These are phyloP conservation scores for Aphanomyces astaci DNA, from an alignment of 352 stramenopile species.

Conservation along the genomic window DNA sequence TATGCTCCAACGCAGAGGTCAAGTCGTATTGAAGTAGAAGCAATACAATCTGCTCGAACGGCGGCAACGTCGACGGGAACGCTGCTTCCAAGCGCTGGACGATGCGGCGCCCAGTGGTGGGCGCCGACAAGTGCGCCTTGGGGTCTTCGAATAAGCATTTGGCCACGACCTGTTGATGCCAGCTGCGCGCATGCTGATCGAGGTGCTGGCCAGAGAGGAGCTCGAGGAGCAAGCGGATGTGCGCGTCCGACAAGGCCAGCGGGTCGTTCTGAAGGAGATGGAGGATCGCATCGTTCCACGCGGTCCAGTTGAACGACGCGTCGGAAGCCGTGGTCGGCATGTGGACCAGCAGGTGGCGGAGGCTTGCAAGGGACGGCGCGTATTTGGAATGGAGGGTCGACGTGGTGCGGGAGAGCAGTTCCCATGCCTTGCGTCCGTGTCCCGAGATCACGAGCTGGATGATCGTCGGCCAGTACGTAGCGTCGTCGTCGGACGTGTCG, in stretches of 20 bases:
- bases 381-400: constrained; percentile 42
- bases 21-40: constrained; percentile 73
- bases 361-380: constrained; percentile 43
- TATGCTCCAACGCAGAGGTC: constrained; percentile 51
- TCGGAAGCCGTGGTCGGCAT: constrained; percentile 38
- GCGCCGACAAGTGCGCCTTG: constrained; percentile 30
- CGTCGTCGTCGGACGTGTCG: constrained; percentile 34
- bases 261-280: constrained; percentile 47
- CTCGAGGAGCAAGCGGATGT: constrained; percentile 46
- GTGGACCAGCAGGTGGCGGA: constrained; percentile 56
- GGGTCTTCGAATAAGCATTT: constrained; percentile 62
- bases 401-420: constrained; percentile 49
- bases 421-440: constrained; percentile 45
- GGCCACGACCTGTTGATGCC: constrained; percentile 81
- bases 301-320: constrained; percentile 35
- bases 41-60: constrained; percentile 76
- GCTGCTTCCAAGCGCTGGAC: constrained; percentile 54
- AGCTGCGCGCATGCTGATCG: constrained; percentile 35
- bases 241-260: constrained; percentile 38
- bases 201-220: constrained; percentile 49
- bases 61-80: constrained; percentile 46
- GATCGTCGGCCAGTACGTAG: constrained; percentile 57
- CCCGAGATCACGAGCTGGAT: constrained; percentile 47
- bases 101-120: constrained; percentile 25
- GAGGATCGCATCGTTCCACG: constrained; percentile 58